Base-by-base conservation (phyloP, 2,329 filamentous ascomycete genomes). In the Pleomassaria siparia region DNA sequence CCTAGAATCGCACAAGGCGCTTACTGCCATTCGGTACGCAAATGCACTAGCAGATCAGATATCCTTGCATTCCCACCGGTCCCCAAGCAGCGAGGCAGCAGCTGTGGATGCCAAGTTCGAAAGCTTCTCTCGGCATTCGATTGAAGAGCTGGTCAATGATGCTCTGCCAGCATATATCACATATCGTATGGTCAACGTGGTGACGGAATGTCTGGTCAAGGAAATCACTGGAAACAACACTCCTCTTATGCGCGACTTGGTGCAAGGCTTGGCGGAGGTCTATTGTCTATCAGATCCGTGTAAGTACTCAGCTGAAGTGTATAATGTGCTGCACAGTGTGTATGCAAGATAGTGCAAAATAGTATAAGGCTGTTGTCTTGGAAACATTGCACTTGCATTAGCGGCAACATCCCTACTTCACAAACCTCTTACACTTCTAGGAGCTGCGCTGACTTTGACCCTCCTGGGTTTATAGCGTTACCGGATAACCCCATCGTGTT, bases 231-330 rank as follows among this genome's bases (percentile, higher is more conserved):
- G 85, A 3, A 85, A 79, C 1, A 70, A 87, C 22, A 80, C 85
- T 0, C 71, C 78, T 1, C 77, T 85, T 54, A 73, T 88, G 33
- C 75, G 79, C 35, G 82, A 86, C 25, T 77, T 85, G 12, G 86
- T 85, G 0, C 84, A 89, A 62, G 86, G 85, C 0, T 66, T 89
- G 40, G 86, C 85, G 0, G 86, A 89, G 62, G 85, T 88, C 0
- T 90, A 89, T 56, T 90, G 86, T 62, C 67, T 90, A 48, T 87
- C 84, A 0, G 87, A 90, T 63, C 85, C 87, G 8, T 85, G n/a
- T n/a, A n/a, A n/a, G n/a, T n/a, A n/a, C n/a, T n/a, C n/a, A n/a
- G n/a, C n/a, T n/a, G n/a, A n/a, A n/a, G n/a, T n/a, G n/a, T n/a
- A n/a, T n/a, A n/a, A n/a, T n/a, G n/a, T n/a, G n/a, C n/a, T n/a